phyloP scores from a whole-genome alignment of 139 green algal species.

The Micractinium sp. region DNA sequence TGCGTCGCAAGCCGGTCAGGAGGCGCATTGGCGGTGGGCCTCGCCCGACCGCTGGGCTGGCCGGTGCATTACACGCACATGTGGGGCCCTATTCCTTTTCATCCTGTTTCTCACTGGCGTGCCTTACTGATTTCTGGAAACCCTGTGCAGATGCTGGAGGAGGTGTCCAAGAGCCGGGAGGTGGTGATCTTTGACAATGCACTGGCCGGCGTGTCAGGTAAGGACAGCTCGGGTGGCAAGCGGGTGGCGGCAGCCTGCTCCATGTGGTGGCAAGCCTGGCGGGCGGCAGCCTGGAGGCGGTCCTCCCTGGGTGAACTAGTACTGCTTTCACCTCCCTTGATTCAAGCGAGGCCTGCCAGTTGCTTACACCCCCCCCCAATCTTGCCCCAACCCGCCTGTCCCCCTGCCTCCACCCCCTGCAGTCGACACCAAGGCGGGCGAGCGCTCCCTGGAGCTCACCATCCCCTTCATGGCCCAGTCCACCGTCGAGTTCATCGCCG shows the following conservation, averaged over 20 bases:
- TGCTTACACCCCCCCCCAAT: too few species aligned
- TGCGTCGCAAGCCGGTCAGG: background rate
- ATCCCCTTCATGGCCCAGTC: background rate
- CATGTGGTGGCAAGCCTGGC: background rate
- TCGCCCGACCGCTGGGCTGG: too few species aligned
- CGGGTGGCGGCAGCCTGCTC: background rate
- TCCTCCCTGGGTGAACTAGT: background rate
- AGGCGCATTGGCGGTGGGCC: background rate
- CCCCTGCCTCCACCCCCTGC: background rate
- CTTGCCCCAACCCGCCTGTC: too few species aligned
- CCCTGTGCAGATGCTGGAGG: background rate
- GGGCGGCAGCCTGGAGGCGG: background rate
- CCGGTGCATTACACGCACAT: too few species aligned
- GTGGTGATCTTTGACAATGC: conserved; percentile 2
- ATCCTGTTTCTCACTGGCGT: too few species aligned
- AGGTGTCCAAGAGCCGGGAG: background rate
- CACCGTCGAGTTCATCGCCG: background rate
- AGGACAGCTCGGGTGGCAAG: background rate
- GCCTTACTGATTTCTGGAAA: too few species aligned
- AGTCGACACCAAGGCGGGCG: background rate
- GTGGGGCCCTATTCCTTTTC: too few species aligned
- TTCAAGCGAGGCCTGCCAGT: too few species aligned
- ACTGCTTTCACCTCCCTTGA: too few species aligned
- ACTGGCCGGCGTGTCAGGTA: background rate
- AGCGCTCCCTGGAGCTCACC: background rate